Evolutionary conservation across 352 stramenopile species (phyloP).

Genomic region (Phytophthora vignae): DNA sequence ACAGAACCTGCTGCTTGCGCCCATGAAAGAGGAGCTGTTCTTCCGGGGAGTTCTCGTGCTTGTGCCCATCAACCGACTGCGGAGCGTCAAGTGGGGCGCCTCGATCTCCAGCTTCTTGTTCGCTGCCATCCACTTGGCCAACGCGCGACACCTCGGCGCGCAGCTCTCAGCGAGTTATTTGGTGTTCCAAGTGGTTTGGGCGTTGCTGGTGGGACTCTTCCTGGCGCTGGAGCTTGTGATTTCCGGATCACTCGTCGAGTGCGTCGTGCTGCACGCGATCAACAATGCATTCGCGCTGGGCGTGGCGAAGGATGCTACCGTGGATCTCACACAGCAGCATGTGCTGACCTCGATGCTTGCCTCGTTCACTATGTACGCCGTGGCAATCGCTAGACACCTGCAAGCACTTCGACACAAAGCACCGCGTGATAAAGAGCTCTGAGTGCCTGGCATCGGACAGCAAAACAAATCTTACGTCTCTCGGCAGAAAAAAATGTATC

Average conservation of each 20-base stretch:
- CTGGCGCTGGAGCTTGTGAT: conserved; percentile 46
- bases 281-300: conserved; percentile 67
- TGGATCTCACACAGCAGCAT: conserved; percentile 24
- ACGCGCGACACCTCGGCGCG: conserved; percentile 31
- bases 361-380: conserved; percentile 17
- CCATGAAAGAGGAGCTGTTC: conserved; percentile 68
- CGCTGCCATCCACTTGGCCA: conserved; percentile 57
- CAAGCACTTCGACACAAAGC: conserved; percentile 14
- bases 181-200: conserved; percentile 52
- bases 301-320: conserved; percentile 20
- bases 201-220: conserved; percentile 53
- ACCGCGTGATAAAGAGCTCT: conserved; percentile 13
- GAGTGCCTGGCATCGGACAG: background rate
- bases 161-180: conserved; percentile 45
- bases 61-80: conserved; percentile 55
- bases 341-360: conserved; percentile 11
- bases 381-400: conserved; percentile 34
- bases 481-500: background rate
- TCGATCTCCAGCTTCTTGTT: conserved; percentile 54
- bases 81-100: conserved; percentile 28
- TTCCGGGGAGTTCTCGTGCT: conserved; percentile 65
- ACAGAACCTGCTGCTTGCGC: conserved; percentile 45
- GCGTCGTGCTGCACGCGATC: conserved; percentile 58
- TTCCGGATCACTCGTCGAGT: conserved; percentile 59
- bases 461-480: background rate